Evolutionary conservation across 192 early-diverging fungal species (phyloP), one percentile per base, ranked within the genome.

Genomic region (Linnemannia zychae): DNA sequence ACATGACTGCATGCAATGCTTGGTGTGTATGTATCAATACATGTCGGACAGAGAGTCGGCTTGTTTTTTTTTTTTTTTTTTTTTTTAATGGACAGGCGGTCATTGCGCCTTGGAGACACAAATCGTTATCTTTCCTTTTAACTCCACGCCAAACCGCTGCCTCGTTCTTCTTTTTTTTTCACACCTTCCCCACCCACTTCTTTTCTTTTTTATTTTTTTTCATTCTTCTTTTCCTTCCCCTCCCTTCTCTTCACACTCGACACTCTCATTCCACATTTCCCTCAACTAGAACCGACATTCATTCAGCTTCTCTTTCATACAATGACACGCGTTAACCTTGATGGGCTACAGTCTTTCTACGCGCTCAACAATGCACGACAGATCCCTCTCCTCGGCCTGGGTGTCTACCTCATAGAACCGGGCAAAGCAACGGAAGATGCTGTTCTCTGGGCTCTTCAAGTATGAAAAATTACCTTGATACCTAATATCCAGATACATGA

Each of bases 381-480:
- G 57, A 84, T 82, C 18, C 77, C 77, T 9, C 38, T 82, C 15
- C 73, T 78, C 24, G 90, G 90, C 17, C 74, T 90, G 63, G 90
- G 90, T 9, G 87, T 88, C 12, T 91, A 88, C 67, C 82, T 83
- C 53, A 68, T 82, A 18, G 67, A 89, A 36, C 82, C 82, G 7
- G 86, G 85, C 38, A 75, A 86, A 34, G 76, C 71, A 22, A 81
- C 89, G 22, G 80, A 84, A 46, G 81, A 90, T 16, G 85, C 87
- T 18, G 86, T 91, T 22, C 72, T 84, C 28, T 79, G 79, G 83
- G 90, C 90, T 17, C 76, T 91, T 17, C 81, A 90, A 67, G 88
- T 86, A 72, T 49, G 67, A 36, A 13, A 74, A n/a, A n/a, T n/a
- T n/a, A 20, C 36, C 15, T 31, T 15, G 28, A 11, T 24, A 63